These are phyloP conservation scores for Cyclostephanos tholiformis DNA, from an alignment of 108 stramenopile species.

Conservation along the genomic window DNA sequence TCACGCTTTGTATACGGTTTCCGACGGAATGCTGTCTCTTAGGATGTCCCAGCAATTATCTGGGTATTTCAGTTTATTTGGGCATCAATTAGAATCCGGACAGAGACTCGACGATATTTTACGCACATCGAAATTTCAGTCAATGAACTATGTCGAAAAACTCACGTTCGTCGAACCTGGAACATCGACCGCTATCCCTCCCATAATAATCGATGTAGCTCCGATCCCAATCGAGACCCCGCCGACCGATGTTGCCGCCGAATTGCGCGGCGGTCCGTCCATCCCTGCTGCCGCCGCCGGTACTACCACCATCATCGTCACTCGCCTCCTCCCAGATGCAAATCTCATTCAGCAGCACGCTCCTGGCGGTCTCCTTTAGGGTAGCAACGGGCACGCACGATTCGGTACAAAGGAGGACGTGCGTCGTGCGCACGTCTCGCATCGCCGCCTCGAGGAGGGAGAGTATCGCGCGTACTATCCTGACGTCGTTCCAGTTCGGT, in stretches of 20 bases:
- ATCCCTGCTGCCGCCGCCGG: background rate
- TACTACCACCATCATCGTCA: background rate
- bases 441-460: conserved; percentile 45
- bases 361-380: conserved; percentile 31
- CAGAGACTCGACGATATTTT: background rate
- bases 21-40: conserved; percentile 35
- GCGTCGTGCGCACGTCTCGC: conserved; percentile 39
- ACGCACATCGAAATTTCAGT: background rate
- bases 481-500: conserved; percentile 60
- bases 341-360: conserved; percentile 34
- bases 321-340: conserved; percentile 32
- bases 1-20: conserved; percentile 53
- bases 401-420: conserved; percentile 57
- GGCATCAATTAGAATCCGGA: background rate
- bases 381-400: conserved; percentile 55
- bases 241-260: background rate
- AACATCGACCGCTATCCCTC: conserved; percentile 40
- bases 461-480: conserved; percentile 54
- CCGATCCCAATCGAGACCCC: conserved; percentile 28
- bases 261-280: background rate
- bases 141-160: background rate
- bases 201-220: conserved; percentile 52
- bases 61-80: background rate
- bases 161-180: conserved; percentile 62
- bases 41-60: conserved; percentile 53